These are phyloP conservation scores for Aspergillus steynii DNA, from an alignment of 495 filamentous ascomycete species.

Conservation along the genomic window DNA sequence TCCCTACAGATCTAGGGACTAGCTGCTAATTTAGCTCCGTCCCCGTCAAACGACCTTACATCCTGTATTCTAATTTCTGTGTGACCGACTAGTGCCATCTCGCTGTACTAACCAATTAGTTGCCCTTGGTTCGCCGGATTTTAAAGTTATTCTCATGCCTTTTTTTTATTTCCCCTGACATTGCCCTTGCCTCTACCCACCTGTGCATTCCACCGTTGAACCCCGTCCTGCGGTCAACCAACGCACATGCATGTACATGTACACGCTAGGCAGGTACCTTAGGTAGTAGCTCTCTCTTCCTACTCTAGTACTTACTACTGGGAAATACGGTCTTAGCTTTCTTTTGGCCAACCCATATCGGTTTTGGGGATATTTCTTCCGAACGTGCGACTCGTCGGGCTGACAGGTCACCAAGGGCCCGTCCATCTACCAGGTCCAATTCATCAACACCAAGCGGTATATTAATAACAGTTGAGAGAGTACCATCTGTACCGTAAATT, in stretches of 20 bases:
- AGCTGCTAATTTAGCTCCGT: constrained; percentile 7
- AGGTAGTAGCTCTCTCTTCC: too few relatives aligned
- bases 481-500: background rate
- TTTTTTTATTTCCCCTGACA: background rate
- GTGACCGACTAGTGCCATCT: constrained; percentile 4
- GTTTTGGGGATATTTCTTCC: background rate
- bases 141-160: background rate
- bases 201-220: too few relatives aligned
- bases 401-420: background rate
- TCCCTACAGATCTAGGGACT: constrained; percentile 13
- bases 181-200: too few relatives aligned
- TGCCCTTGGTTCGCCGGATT: background rate
- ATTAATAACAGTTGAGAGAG: background rate
- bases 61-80: constrained; percentile 2
- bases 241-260: too few relatives aligned
- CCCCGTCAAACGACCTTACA: constrained; percentile 1
- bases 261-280: too few relatives aligned
- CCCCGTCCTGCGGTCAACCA: too few relatives aligned
- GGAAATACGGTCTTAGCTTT: too few relatives aligned
- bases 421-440: background rate
- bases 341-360: too few relatives aligned
- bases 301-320: too few relatives aligned
- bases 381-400: background rate
- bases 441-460: background rate
- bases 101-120: background rate